Evolutionary conservation across 2,329 filamentous ascomycete genomes (phyloP).

Genomic region (Myriosclerotinia duriaeana): DNA sequence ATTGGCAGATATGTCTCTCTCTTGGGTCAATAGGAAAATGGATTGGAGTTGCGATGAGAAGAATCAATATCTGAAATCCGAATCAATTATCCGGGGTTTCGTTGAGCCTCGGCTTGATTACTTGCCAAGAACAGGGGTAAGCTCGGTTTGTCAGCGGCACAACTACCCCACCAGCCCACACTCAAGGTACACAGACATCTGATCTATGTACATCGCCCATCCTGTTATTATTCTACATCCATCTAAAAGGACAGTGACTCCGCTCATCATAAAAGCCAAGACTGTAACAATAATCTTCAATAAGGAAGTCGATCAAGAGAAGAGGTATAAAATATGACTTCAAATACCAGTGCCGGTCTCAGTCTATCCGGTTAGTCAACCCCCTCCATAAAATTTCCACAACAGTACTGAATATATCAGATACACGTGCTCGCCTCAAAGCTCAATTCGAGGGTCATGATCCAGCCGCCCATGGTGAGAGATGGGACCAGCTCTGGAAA

Average conservation of each 20-base stretch:
- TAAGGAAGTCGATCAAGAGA: too few species aligned
- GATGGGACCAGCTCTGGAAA: constrained; percentile 53
- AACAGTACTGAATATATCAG: constrained; percentile 23
- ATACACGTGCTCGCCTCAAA: constrained; percentile 33
- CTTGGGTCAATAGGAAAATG: neutral
- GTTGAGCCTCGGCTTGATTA: constrained; percentile 9
- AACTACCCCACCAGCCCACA: neutral
- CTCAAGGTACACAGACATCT: neutral
- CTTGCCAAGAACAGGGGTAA: neutral
- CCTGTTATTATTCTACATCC: neutral
- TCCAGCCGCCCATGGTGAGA: constrained; percentile 30
- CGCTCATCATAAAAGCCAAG: neutral
- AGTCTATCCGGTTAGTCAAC: neutral
- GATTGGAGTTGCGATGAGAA: neutral
- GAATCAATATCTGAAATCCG: neutral
- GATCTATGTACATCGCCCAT: neutral
- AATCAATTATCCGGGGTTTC: neutral
- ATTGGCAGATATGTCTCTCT: neutral
- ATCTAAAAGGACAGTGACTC: neutral
- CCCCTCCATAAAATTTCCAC: neutral
- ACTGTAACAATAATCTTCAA: too few species aligned
- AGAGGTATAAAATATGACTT: neutral
- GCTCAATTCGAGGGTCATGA: constrained; percentile 34
- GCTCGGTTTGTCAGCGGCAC: neutral
- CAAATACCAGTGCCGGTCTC: neutral